Conservation (phyloP, 768 basidiomycete species). For the Russula ochroleuca region DNA sequence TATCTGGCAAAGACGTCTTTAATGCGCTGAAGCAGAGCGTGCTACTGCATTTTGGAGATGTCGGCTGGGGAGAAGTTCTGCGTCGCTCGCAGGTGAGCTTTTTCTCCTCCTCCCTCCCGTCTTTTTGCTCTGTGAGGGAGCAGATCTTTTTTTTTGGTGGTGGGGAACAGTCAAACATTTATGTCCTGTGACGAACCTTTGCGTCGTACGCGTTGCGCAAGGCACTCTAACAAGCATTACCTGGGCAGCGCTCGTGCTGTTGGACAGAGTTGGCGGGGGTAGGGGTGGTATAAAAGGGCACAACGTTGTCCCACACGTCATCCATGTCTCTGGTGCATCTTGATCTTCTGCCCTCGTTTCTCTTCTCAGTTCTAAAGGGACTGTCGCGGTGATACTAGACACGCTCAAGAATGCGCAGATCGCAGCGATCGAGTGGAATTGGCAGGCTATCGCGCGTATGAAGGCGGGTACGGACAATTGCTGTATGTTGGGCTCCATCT, state of each 20-base stretch:
- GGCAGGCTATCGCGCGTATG: conserved; percentile 64
- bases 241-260: conserved; percentile 72
- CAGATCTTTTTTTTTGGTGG: not conserved
- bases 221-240: conserved; percentile 69
- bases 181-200: conserved; percentile 76
- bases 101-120: no score
- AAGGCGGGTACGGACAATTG: conserved; percentile 31
- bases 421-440: conserved; percentile 70
- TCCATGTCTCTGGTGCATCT: conserved; percentile 71
- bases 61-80: conserved; percentile 77
- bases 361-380: no score
- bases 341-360: not conserved
- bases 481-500: conserved; percentile 5
- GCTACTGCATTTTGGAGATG: conserved; percentile 72
- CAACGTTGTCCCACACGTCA: conserved; percentile 63
- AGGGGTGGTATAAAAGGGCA: conserved; percentile 35
- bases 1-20: conserved; percentile 64
- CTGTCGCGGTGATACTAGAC: conserved; percentile 42
- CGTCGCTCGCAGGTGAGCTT: conserved; percentile 60
- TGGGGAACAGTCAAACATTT: conserved; percentile 66
- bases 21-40: conserved; percentile 65
- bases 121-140: not conserved
- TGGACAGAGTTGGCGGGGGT: conserved; percentile 50
- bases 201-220: conserved; percentile 80
- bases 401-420: conserved; percentile 84